Evolutionary conservation across 2,329 filamentous ascomycete species (phyloP), one percentile per base, ranked within the genome.

Genomic region (Trichophyton verrucosum): DNA sequence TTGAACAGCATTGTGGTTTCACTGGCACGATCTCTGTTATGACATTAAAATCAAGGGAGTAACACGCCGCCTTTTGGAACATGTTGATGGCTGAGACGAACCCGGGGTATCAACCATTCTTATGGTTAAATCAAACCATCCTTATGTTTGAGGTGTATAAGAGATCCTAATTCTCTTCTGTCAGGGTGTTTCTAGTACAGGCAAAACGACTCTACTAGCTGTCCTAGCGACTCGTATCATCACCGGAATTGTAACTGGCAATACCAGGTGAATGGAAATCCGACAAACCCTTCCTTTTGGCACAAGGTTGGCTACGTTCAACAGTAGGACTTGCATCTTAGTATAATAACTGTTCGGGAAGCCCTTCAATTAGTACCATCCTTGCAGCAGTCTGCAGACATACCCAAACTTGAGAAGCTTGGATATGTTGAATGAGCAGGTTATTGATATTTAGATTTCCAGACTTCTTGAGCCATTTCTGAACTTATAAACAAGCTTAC

Each of bases 21-120:
- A 90, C 69, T 95, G 90, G 90, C 81, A 85, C 65, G 81, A 92
- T 67, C 86, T 95, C 1, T 90, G 86, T 75, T 96, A 89, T 68
- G 86, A 89, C 62, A 86, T 90, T 70, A 83, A 84, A 67, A 90
- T 95, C 75, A 95, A 94, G 77, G 79, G 79, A 13, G 84, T 91
- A 67, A 76, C 80, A 1, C 82, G 90, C 15, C 83, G 87, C 46
- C 87, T 96, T 67, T 77, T 96, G 62, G 87, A 96, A 68, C 79
- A 94, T 65, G 88, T 96, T 13, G 88, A 95, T 69, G 91, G 91
- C 44, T 96, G 89, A 88, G 90, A 96, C 63, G 94, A 95, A 74
- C 91, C 91, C 2, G 91, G 91, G 62, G 95, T 89, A 11, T 74
- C 95, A 59, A 96, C 91, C 11, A 91, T 89, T 38, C 79, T 95